phyloP scores from a whole-genome alignment of 768 basidiomycete species.

The Mrakia frigida region DNA sequence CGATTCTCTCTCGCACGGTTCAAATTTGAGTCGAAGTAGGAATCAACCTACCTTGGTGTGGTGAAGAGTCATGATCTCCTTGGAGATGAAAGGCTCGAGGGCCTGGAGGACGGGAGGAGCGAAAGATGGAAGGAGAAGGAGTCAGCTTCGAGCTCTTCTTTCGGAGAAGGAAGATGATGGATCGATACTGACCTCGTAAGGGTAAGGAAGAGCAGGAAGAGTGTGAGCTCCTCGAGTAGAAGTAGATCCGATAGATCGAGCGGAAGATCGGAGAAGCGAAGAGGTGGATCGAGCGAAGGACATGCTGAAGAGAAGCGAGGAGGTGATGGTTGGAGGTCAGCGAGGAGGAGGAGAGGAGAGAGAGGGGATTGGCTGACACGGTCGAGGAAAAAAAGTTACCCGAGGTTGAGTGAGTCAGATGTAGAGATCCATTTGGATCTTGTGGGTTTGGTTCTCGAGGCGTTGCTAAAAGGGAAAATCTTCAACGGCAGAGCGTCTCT shows the following conservation, averaged over 20 bases:
- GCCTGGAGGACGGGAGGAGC: slow-evolving; percentile 39
- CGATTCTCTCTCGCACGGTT: background rate
- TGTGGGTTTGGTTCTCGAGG: no score
- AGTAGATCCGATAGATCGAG: slow-evolving; percentile 2
- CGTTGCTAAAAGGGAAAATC: background rate
- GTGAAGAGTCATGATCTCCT: slow-evolving; percentile 90
- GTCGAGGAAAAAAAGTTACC: no score
- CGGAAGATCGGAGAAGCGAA: background rate
- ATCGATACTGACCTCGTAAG: slow-evolving; percentile 57
- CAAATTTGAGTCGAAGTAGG: background rate
- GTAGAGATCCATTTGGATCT: no score
- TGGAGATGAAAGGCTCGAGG: slow-evolving; percentile 87
- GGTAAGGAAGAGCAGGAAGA: slow-evolving; percentile 69
- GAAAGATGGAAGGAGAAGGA: background rate
- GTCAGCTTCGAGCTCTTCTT: background rate
- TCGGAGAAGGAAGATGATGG: background rate
- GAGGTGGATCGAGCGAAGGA: slow-evolving; percentile 17
- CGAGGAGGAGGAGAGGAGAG: background rate
- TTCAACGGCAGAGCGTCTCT: background rate
- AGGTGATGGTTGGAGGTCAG: background rate
- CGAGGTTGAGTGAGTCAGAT: no score
- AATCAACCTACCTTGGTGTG: slow-evolving; percentile 66
- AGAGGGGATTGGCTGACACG: background rate
- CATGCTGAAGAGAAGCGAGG: background rate
- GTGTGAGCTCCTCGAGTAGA: slow-evolving; percentile 54